Conservation (phyloP, 495 filamentous ascomycete genomes). For the Neurospora tetrasperma region DNA sequence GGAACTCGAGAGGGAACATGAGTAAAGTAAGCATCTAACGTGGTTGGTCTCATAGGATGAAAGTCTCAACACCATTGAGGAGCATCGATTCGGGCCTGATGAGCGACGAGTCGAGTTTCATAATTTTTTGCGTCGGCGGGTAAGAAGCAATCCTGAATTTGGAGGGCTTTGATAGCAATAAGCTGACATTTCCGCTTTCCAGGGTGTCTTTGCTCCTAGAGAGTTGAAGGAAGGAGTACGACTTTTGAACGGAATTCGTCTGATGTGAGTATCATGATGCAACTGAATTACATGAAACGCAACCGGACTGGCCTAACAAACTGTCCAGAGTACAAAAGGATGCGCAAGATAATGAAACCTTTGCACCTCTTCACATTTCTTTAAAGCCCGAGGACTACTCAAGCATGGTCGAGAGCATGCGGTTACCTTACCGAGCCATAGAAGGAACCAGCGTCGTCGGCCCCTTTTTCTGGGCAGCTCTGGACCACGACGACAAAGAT, state of each 20-base stretch:
- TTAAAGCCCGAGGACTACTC: constrained; percentile 31
- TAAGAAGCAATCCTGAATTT: constrained; percentile 16
- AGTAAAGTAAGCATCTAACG: neutral
- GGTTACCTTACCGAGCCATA: constrained; percentile 41
- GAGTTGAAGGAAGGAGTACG: constrained; percentile 30
- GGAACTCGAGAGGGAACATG: neutral
- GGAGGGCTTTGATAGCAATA: neutral
- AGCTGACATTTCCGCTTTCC: neutral
- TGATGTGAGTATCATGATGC: constrained; percentile 31
- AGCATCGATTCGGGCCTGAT: constrained; percentile 31
- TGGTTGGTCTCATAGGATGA: constrained; percentile 22
- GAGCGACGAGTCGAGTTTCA: constrained; percentile 40
- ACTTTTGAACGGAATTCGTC: constrained; percentile 33
- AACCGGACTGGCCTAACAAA: neutral
- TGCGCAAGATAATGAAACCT: constrained; percentile 40
- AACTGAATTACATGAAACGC: neutral
- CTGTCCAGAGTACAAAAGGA: constrained; percentile 39
- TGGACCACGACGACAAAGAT: constrained; percentile 40
- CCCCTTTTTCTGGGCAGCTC: constrained; percentile 46
- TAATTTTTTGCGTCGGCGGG: constrained; percentile 40
- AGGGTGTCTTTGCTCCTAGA: constrained; percentile 41
- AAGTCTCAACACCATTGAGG: constrained; percentile 33
- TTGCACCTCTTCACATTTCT: constrained; percentile 37
- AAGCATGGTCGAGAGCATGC: constrained; percentile 30
- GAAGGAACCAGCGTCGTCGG: constrained; percentile 43